These are phyloP conservation scores for Xerocomus brunneocitrinus DNA, from an alignment of 768 basidiomycete genomes.

Conservation along the genomic window DNA sequence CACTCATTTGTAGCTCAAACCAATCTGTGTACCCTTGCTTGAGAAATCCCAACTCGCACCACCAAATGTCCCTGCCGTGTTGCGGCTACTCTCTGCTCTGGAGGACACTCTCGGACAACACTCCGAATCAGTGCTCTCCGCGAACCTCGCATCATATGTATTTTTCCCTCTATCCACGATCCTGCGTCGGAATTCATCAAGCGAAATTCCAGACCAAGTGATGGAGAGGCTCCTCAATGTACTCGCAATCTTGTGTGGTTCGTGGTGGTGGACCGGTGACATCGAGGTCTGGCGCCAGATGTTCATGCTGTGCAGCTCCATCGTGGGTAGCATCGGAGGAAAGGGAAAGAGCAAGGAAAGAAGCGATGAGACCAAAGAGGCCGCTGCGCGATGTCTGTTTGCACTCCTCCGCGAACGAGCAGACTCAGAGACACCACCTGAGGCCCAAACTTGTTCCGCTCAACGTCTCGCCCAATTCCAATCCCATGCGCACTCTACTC, in stretches of 20 bases:
- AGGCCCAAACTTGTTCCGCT: conserved; percentile 13
- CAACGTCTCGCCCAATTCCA: conserved; percentile 39
- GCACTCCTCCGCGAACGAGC: conserved; percentile 55
- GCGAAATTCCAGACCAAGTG: conserved; percentile 71
- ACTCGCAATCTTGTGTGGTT: conserved; percentile 54
- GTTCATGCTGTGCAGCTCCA: conserved; percentile 67
- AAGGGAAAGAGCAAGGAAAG: conserved; percentile 66
- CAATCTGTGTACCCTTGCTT: conserved; percentile 77
- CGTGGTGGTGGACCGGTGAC: conserved; percentile 88
- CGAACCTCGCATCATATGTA: conserved; percentile 71
- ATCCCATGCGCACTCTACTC: conserved; percentile 37
- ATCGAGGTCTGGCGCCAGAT: conserved; percentile 76
- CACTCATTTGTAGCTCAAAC: conserved; percentile 46
- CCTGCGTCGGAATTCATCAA: conserved; percentile 67
- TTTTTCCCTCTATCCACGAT: conserved; percentile 87
- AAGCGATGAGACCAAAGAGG: conserved; percentile 79
- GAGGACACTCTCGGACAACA: conserved; percentile 43
- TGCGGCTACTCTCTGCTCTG: conserved; percentile 53
- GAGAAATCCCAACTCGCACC: conserved; percentile 62
- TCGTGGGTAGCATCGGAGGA: conserved; percentile 59
- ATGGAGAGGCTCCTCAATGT: conserved; percentile 67
- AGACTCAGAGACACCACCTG: conserved; percentile 37
- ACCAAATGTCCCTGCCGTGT: conserved; percentile 41
- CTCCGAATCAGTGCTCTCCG: conserved; percentile 40
- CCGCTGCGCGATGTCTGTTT: conserved; percentile 64